Conservation (phyloP, 192 early-diverging fungal species). For the Gigaspora rosea region DNA sequence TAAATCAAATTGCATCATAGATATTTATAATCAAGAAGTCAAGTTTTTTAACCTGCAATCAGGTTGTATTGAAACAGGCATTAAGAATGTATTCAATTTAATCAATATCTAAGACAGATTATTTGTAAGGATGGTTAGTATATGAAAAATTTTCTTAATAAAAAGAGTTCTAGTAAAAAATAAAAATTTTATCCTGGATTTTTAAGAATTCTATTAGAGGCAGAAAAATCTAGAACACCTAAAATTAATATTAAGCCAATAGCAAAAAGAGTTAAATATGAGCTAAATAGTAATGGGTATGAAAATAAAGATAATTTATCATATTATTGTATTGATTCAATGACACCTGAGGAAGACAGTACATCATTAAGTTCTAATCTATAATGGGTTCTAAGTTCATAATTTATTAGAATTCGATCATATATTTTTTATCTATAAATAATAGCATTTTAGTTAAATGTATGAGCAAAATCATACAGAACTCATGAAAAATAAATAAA, state of each 20-base stretch:
- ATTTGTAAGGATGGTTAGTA: conserved; percentile 6
- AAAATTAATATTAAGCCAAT: background rate
- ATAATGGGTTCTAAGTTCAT: too few species aligned
- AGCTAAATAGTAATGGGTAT: background rate
- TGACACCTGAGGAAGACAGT: conserved; percentile 7
- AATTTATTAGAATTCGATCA: too few species aligned
- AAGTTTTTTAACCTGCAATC: conserved; percentile 12
- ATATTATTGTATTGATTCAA: background rate
- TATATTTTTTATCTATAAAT: too few species aligned
- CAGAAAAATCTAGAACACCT: background rate
- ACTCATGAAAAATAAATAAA: too few species aligned
- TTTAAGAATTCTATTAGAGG: conserved; percentile 1
- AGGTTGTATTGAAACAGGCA: background rate
- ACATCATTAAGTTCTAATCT: too few species aligned
- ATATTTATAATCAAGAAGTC: conserved; percentile 18
- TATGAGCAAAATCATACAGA: too few species aligned
- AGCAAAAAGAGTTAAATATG: conserved; percentile 13
- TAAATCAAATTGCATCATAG: background rate
- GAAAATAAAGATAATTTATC: background rate
- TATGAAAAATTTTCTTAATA: background rate
- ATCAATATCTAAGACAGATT: conserved; percentile 7
- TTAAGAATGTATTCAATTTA: conserved; percentile 13
- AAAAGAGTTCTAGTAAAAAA: background rate
- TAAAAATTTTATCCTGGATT: background rate
- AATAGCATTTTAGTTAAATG: too few species aligned